Evolutionary conservation across 176 grass and related monocot genomes (phyloP).

Genomic region (Carex pumila): DNA sequence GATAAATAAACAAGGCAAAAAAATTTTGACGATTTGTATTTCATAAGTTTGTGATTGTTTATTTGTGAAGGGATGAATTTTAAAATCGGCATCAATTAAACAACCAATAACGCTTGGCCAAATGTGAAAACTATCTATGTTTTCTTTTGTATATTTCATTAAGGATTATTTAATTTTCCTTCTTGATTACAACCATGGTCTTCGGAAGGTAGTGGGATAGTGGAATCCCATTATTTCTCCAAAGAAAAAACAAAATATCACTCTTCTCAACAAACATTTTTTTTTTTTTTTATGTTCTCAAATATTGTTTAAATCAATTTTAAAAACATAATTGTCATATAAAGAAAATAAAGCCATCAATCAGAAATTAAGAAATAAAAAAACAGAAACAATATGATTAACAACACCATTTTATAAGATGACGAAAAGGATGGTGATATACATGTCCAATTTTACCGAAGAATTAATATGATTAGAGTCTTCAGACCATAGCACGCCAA

Average conservation of each 20-base stretch:
- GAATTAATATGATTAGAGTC: too few species aligned
- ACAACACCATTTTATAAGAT: not conserved
- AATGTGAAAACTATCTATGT: not conserved
- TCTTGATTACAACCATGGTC: not conserved
- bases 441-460: not conserved
- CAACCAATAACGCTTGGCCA: not conserved
- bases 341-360: not conserved
- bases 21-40: not conserved
- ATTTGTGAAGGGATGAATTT: not conserved
- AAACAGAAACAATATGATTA: not conserved
- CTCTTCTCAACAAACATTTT: not conserved
- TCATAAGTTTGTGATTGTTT: not conserved
- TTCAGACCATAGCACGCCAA: too few species aligned
- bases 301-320: not conserved
- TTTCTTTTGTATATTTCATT: not conserved
- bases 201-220: not conserved
- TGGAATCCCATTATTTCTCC: constrained; percentile 4
- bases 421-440: not conserved
- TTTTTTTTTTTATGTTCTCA: not conserved
- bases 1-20: not conserved
- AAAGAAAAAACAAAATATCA: not conserved
- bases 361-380: not conserved
- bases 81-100: not conserved
- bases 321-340: not conserved
- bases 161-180: not conserved